Evolutionary conservation across 305 asterid species (phyloP).

Genomic region (Petunia hybrid): DNA sequence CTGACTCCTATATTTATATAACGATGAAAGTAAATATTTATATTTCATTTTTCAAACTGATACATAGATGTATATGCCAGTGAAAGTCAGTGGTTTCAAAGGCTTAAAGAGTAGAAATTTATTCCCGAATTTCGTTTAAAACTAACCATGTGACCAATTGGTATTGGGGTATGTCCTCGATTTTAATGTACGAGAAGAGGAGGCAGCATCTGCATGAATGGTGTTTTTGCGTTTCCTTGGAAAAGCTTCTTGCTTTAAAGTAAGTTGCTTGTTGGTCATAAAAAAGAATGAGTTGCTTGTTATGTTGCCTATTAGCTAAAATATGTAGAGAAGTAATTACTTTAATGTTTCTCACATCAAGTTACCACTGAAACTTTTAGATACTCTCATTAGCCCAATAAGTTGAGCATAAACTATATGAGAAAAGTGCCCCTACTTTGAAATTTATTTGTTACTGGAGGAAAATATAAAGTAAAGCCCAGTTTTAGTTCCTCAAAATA

Average conservation of each 20-base stretch:
- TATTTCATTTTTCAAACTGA: not conserved
- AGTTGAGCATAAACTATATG: not conserved
- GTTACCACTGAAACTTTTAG: not conserved
- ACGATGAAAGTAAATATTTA: not conserved
- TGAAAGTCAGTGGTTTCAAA: not conserved
- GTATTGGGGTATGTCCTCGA: not conserved
- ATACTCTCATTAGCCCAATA: conserved; percentile 14
- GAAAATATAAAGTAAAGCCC: not conserved
- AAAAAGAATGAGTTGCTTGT: not conserved
- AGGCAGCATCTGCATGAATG: conserved; percentile 25
- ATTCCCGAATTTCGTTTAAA: not conserved
- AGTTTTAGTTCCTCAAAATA: conserved; percentile 9
- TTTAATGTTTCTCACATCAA: not conserved
- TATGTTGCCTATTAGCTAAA: not conserved
- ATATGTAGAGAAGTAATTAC: not conserved
- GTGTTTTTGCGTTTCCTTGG: not conserved
- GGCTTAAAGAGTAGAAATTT: conserved; percentile 3
- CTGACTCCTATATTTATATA: not conserved
- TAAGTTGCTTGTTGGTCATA: not conserved
- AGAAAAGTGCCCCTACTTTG: not conserved
- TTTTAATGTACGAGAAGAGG: conserved; percentile 4
- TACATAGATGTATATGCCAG: not conserved
- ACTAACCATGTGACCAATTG: not conserved
- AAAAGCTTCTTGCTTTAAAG: conserved; percentile 10
- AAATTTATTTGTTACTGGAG: not conserved